phyloP scores from a whole-genome alignment of 352 stramenopile species.

The Thalassiosira mediterranea region DNA sequence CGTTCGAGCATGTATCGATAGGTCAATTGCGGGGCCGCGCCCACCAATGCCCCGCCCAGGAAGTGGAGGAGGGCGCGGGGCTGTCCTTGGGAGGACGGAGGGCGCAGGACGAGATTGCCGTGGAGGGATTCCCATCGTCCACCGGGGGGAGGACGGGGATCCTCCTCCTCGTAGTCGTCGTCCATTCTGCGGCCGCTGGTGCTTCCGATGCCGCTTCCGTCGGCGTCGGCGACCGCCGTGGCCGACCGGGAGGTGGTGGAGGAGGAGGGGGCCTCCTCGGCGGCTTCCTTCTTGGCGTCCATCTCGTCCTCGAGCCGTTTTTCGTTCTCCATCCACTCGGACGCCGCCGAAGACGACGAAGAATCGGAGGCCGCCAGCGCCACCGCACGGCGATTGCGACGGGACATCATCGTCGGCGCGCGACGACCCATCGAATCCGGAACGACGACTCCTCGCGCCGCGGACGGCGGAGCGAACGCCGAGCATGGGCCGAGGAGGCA shows the following conservation, averaged over 20 bases:
- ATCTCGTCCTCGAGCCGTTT: slow-evolving; percentile 52
- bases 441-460: too few species aligned
- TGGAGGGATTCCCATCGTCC: slow-evolving; percentile 72
- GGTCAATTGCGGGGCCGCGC: slow-evolving; percentile 72
- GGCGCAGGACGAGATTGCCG: slow-evolving; percentile 76
- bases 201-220: background rate
- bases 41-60: slow-evolving; percentile 72
- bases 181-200: background rate
- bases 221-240: background rate
- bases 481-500: background rate
- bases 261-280: background rate
- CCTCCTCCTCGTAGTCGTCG: slow-evolving; percentile 3
- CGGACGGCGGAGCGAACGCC: too few species aligned
- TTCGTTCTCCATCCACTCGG: slow-evolving; percentile 54
- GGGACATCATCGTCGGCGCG: too few species aligned
- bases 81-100: slow-evolving; percentile 12
- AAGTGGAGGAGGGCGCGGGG: slow-evolving; percentile 70
- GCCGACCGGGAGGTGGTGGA: background rate
- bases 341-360: slow-evolving; percentile 33
- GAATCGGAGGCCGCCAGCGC: background rate
- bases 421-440: background rate
- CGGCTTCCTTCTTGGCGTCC: background rate
- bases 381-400: background rate
- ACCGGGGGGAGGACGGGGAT: background rate
- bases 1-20: slow-evolving; percentile 87